Conservation (phyloP, 495 filamentous ascomycete species). For the Platismatia glauca region DNA sequence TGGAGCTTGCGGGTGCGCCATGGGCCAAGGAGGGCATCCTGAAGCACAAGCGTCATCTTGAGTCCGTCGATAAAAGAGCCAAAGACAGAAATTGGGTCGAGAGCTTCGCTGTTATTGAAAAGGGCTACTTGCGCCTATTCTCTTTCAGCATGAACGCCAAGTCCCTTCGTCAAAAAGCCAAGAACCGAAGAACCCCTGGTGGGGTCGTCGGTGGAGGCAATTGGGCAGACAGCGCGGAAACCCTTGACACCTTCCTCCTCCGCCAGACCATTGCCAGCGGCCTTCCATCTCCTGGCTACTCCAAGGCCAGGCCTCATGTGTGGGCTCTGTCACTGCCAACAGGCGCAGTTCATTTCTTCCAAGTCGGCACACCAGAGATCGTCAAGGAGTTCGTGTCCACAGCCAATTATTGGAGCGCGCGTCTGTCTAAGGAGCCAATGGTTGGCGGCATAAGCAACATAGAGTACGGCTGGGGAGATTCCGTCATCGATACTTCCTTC, state of each 20-base stretch:
- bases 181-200: constrained; percentile 41
- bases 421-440: constrained; percentile 85
- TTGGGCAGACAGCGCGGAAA: constrained; percentile 92
- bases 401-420: constrained; percentile 96
- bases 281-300: constrained; percentile 86
- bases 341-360: constrained; percentile 93
- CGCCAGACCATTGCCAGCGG: constrained; percentile 87
- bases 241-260: constrained; percentile 74
- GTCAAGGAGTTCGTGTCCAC: constrained; percentile 87
- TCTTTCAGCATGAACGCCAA: constrained; percentile 72
- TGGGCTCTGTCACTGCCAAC: constrained; percentile 92
- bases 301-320: constrained; percentile 79
- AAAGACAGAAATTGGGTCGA: constrained; percentile 92
- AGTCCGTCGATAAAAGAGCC: constrained; percentile 77
- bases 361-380: constrained; percentile 92
- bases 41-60: constrained; percentile 93
- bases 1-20: constrained; percentile 83
- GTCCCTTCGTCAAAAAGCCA: constrained; percentile 60
- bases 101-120: constrained; percentile 95
- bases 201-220: constrained; percentile 87
- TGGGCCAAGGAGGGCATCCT: constrained; percentile 97
- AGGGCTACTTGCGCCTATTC: constrained; percentile 91
- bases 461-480: constrained; percentile 93
- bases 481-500: constrained; percentile 69
- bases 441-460: constrained; percentile 91